Conservation (phyloP, 768 basidiomycete species). For the Hemileccinum impolitum region DNA sequence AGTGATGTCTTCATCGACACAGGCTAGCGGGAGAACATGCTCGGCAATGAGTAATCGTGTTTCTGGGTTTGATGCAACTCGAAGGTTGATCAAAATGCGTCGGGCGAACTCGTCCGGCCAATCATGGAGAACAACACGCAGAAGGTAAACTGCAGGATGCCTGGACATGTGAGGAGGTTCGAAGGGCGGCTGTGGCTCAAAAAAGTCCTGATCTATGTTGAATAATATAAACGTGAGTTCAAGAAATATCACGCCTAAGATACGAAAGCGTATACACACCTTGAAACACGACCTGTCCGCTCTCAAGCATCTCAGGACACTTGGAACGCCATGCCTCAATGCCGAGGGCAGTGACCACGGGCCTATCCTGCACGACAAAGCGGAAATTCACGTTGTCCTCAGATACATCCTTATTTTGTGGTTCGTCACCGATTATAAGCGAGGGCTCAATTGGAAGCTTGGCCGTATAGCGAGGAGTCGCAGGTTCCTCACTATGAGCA, state of each 20-base stretch:
- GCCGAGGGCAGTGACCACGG: conserved; percentile 52
- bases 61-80: conserved; percentile 33
- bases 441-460: conserved; percentile 3
- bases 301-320: conserved; percentile 55
- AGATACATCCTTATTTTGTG: conserved; percentile 12
- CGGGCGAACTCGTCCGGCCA: conserved; percentile 63
- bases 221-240: not conserved
- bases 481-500: not conserved
- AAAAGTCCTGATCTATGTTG: conserved; percentile 67
- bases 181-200: conserved; percentile 50
- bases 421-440: not conserved
- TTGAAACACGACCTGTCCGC: conserved; percentile 52
- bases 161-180: conserved; percentile 30
- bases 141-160: conserved; percentile 60
- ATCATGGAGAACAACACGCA: conserved; percentile 73
- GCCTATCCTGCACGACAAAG: conserved; percentile 58
- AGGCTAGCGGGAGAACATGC: conserved; percentile 66
- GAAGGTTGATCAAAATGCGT: conserved; percentile 44
- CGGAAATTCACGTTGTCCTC: conserved; percentile 36
- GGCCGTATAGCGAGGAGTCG: not conserved
- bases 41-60: conserved; percentile 72
- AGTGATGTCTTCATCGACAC: conserved; percentile 43
- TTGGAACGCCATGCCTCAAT: conserved; percentile 56
- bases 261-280: conserved; percentile 24
- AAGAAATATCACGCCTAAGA: too few relatives aligned